These are phyloP conservation scores for Sinapis alba DNA, from an alignment of 441 rosid species.

Conservation along the genomic window DNA sequence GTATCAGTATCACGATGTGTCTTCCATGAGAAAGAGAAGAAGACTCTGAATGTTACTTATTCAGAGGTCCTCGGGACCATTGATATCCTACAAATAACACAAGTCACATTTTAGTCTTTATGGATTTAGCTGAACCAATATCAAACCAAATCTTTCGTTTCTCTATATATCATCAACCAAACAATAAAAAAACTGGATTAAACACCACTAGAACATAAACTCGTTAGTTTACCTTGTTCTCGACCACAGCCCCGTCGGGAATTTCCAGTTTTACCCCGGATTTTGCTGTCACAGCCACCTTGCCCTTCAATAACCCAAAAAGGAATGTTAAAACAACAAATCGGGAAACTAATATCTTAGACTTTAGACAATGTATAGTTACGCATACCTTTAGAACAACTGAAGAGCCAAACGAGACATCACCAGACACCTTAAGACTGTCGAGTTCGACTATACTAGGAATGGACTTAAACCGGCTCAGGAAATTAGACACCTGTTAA, in stretches of 20 bases:
- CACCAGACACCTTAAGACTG: slow-evolving; percentile 85
- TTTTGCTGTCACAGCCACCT: slow-evolving; percentile 65
- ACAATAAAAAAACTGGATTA: background rate
- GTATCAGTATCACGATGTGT: slow-evolving; percentile 8
- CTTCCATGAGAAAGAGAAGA: slow-evolving; percentile 39
- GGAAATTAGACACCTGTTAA: slow-evolving; percentile 66
- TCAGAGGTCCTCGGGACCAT: slow-evolving; percentile 70
- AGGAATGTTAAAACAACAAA: background rate
- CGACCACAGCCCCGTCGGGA: slow-evolving; percentile 62
- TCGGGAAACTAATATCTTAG: background rate
- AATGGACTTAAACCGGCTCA: slow-evolving; percentile 71
- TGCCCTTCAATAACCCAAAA: slow-evolving; percentile 55
- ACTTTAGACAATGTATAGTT: background rate
- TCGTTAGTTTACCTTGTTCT: slow-evolving; percentile 61
- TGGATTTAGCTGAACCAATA: background rate
- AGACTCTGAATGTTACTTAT: background rate
- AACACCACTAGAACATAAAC: background rate
- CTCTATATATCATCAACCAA: background rate
- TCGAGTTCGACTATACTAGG: slow-evolving; percentile 86
- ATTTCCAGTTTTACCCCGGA: slow-evolving; percentile 68
- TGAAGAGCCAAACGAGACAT: slow-evolving; percentile 82
- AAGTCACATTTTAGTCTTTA: background rate
- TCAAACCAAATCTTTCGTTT: background rate
- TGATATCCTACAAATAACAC: slow-evolving; percentile 51
- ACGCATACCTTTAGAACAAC: slow-evolving; percentile 74